Evolutionary conservation across 768 basidiomycete species (phyloP), one percentile per base, ranked within the genome.

Genomic region (Lyophyllum decastes): DNA sequence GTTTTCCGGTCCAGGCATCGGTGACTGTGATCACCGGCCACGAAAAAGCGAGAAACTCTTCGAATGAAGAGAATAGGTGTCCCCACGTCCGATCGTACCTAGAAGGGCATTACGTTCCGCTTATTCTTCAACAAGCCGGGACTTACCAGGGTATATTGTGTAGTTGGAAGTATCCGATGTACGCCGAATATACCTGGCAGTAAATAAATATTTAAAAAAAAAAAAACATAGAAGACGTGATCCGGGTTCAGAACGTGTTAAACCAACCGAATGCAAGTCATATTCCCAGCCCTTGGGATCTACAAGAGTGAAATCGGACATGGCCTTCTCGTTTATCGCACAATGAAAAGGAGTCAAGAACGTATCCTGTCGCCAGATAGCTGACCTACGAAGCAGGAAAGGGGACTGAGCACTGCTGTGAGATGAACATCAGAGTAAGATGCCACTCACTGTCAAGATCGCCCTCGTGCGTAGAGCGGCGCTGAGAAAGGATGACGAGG

Each of bases 81-180:
- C 89, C 88, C 92, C 91, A 94, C 25, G 88, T 81, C 54, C 86
- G 82, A 54, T 93, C 90, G 61, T 88, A 89, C 90, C 90, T 90
- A 57, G 35, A 27, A 49, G 38, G 19, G 49, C 19, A 17, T 26
- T 40, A 21, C 16, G 38, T 25, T 35, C 44, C 50, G 44, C 22
- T 86, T 89, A 90, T 8, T 55, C 21, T 41, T n/a, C 19, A 19
- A 5, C 16, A 19, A 60, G 33, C 4, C 14, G 3, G 35, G 14
- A 52, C 26, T 25, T 52, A 88, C 91, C 91, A 92, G 34, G 85
- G 78, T 46, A 92, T 71, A 59, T 78, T 80, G 63, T 91, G 80
- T 19, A 82, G 71, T 65, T 93, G 90, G 63, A 93, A 92, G 64
- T 89, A 79, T 2, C 88, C 89, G 67, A 92, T 86, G 69, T 90